Evolutionary conservation across 2,329 filamentous ascomycete genomes (phyloP).

Genomic region (Aureobasidium vineae): DNA sequence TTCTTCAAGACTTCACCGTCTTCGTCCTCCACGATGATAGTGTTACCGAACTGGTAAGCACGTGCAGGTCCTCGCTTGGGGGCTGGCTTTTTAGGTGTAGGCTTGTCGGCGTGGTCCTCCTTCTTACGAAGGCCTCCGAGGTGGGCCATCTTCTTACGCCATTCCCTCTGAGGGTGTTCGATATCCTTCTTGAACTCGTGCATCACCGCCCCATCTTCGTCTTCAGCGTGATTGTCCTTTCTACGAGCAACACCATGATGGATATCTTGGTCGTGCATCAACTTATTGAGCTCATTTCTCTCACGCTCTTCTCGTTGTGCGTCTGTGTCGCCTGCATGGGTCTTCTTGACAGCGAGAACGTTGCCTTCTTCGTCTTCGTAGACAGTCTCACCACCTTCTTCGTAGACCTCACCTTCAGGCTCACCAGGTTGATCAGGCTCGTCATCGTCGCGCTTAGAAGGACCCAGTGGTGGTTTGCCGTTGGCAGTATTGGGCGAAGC

Average conservation of each 20-base stretch:
- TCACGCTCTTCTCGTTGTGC: slow-evolving; percentile 64
- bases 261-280: slow-evolving; percentile 55
- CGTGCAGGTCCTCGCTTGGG: slow-evolving; percentile 65
- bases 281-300: slow-evolving; percentile 49
- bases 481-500: slow-evolving; percentile 33
- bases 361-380: slow-evolving; percentile 87
- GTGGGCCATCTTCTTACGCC: slow-evolving; percentile 48
- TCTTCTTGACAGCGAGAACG: slow-evolving; percentile 66
- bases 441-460: slow-evolving; percentile 34
- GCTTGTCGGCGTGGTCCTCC: slow-evolving; percentile 38
- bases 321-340: slow-evolving; percentile 42
- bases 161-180: slow-evolving; percentile 42
- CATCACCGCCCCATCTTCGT: slow-evolving; percentile 37
- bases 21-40: slow-evolving; percentile 85
- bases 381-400: slow-evolving; percentile 75
- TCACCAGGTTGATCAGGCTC: slow-evolving; percentile 34
- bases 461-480: slow-evolving; percentile 36
- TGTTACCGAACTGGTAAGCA: slow-evolving; percentile 83
- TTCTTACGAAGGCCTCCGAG: slow-evolving; percentile 48
- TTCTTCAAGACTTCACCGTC: slow-evolving; percentile 84
- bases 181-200: slow-evolving; percentile 42
- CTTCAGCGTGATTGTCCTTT: slow-evolving; percentile 48
- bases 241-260: slow-evolving; percentile 47
- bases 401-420: slow-evolving; percentile 64
- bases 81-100: slow-evolving; percentile 36